A percentile compares a stretch with the other conserved stretches of the same genome.
Evolutionary conservation across 1,284 basidiomycete genomes (phyloP).

Genomic region (Moesziomyces sp.): DNA sequence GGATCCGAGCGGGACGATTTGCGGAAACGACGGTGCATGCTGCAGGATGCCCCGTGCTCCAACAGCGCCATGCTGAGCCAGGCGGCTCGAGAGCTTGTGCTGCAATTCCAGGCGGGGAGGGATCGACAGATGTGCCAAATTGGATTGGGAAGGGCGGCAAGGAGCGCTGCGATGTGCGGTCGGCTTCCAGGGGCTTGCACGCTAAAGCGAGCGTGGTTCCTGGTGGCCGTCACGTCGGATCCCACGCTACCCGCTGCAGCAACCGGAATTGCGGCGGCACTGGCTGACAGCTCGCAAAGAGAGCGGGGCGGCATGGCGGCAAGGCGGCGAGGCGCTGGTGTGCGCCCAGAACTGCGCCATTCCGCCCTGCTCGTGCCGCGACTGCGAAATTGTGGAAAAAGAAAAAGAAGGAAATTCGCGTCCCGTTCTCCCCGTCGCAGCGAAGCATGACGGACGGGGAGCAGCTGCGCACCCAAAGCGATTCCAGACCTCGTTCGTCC

Average conservation of each 20-base stretch:
- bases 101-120: no score
- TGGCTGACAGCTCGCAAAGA: not conserved
- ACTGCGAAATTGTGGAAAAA: no score
- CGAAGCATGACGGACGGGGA: not conserved
- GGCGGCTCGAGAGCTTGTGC: no score
- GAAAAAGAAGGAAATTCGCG: not conserved
- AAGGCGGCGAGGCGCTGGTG: no score
- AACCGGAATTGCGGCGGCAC: not conserved
- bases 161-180: not conserved
- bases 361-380: no score
- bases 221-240: not conserved
- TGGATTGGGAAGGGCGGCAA: no score
- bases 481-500: no score
- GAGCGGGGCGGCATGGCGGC: no score
- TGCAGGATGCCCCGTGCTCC: not conserved
- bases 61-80: no score
- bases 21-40: not conserved
- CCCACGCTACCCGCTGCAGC: not conserved
- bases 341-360: no score
- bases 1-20: not conserved
- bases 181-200: not conserved
- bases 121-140: not conserved
- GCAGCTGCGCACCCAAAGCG: not conserved
- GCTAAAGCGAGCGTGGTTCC: not conserved
- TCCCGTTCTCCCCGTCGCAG: not conserved